A percentile compares a stretch with the other conserved stretches of the same genome.
These are phyloP conservation scores for Phytophthora uliginosa DNA, from an alignment of 352 stramenopile genomes.

Conservation along the genomic window DNA sequence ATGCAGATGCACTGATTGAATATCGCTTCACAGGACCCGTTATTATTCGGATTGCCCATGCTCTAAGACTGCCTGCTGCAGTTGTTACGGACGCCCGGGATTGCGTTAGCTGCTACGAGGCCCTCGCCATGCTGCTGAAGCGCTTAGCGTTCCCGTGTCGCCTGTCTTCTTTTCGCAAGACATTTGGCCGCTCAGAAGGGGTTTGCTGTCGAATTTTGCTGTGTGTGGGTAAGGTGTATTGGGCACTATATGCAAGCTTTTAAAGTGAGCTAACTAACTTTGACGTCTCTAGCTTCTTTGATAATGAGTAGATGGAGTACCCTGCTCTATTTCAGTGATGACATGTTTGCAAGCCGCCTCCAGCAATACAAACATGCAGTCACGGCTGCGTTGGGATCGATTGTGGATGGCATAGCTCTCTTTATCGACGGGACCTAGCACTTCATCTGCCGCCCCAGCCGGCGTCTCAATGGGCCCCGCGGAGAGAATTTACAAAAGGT, in stretches of 20 bases:
- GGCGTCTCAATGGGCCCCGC: not conserved
- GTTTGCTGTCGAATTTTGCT: slow-evolving; percentile 1
- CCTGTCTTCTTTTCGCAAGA: not conserved
- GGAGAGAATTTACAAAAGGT: slow-evolving; percentile 1
- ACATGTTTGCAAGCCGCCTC: not conserved
- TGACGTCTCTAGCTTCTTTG: too few species aligned
- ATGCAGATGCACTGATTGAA: not conserved
- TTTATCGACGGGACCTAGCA: slow-evolving; percentile 10
- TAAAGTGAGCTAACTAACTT: too few species aligned
- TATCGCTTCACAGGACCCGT: not conserved
- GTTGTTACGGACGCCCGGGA: not conserved
- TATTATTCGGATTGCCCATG: slow-evolving; percentile 1
- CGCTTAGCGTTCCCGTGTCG: slow-evolving; percentile 2
- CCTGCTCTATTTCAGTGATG: not conserved
- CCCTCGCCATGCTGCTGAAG: too few species aligned
- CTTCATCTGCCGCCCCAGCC: slow-evolving; percentile 10
- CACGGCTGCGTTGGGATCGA: not conserved
- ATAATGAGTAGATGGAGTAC: too few species aligned
- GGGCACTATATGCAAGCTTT: too few species aligned
- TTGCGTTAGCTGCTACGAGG: slow-evolving; percentile 5
- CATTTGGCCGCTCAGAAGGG: slow-evolving; percentile 1
- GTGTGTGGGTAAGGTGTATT: not conserved
- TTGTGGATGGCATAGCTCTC: not conserved
- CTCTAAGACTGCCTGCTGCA: not conserved
- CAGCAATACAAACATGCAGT: slow-evolving; percentile 4